Evolutionary conservation across 805 yeast species (phyloP), one percentile per base, ranked within the genome.

Genomic region (Saitoella complicata): DNA sequence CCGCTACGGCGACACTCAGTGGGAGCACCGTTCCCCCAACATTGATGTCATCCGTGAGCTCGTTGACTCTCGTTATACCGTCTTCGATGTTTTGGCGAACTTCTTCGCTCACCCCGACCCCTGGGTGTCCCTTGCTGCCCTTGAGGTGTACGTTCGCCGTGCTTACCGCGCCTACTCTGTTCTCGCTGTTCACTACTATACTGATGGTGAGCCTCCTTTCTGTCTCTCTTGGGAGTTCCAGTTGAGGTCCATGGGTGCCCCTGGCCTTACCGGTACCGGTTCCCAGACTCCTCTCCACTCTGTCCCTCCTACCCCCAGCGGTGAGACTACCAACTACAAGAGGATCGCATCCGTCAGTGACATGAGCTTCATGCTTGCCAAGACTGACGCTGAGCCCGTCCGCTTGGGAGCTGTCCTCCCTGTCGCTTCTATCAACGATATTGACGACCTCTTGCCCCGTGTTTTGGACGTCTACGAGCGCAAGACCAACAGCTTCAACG

Each of bases 141-240:
- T 94, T 40, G 96, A 91, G 65, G 94, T 91, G 47, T 91, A 91
- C 63, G 79, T 87, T 48, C 80, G 97, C 63, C 80, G 98, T 63
- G 94, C 97, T 39, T 91, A 87, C 70, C 78, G 97, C 58, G 97
- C 97, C 36, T 91, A 93, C 67, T 79, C 85, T 37, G 79, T 91
- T 49, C 79, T 83, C 45, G 80, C 78, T 51, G 73, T 93, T 44
- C 66, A 68, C 45, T 83, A 84, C 57, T 70, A 73, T 45, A 54
- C 62, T 29, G 72, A 69, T 6, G 65, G 67, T 38, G 57, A 59
- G 12, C 46, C 53, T 11, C 93, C 96, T 37, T 72, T 81, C 45
- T 34, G 29, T 11, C 73, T 86, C 49, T 80, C 83, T 51, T 87
- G 95, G 94, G 75, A 75, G 55, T 87, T 87, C 72, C 84, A 80